Evolutionary conservation across 2,329 filamentous ascomycete species (phyloP).

Genomic region (Monosporascus sp.): DNA sequence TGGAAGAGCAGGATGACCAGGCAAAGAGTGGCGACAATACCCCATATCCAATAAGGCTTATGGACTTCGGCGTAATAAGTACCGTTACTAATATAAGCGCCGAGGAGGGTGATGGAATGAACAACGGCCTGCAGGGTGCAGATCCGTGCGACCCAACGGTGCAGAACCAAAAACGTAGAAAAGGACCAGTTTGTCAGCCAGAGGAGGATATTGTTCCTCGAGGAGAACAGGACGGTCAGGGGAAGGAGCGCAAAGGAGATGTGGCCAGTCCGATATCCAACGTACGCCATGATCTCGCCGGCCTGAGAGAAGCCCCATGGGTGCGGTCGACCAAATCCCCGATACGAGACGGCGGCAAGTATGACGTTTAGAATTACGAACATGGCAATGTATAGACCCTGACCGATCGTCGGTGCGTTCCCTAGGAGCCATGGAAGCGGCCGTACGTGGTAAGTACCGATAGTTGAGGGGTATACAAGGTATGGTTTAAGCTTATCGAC

Average conservation of each 20-base stretch:
- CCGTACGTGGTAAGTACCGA: slow-evolving; percentile 26
- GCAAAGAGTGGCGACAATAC: slow-evolving; percentile 28
- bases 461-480: slow-evolving; percentile 25
- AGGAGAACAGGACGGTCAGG: slow-evolving; percentile 27
- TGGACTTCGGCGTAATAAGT: slow-evolving; percentile 13
- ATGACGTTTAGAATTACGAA: slow-evolving; percentile 63
- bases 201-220: slow-evolving; percentile 33
- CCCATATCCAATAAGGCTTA: slow-evolving; percentile 31
- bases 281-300: slow-evolving; percentile 23
- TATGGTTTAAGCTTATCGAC: slow-evolving; percentile 25
- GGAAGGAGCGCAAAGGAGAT: slow-evolving; percentile 25
- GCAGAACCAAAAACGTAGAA: slow-evolving; percentile 30
- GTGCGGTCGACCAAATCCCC: slow-evolving; percentile 1
- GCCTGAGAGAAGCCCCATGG: slow-evolving; percentile 4
- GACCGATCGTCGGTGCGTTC: slow-evolving; percentile 22
- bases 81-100: slow-evolving; percentile 15
- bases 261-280: slow-evolving; percentile 24
- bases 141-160: slow-evolving; percentile 27
- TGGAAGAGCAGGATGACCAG: slow-evolving; percentile 21
- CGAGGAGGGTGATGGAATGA: slow-evolving; percentile 17
- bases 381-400: slow-evolving; percentile 57
- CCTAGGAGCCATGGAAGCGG: slow-evolving; percentile 29
- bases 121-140: slow-evolving; percentile 19
- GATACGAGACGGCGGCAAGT: slow-evolving; percentile 5
- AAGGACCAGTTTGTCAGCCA: slow-evolving; percentile 33